Conservation (phyloP, 2,329 filamentous ascomycete genomes). For the Exserohilum rostratum region DNA sequence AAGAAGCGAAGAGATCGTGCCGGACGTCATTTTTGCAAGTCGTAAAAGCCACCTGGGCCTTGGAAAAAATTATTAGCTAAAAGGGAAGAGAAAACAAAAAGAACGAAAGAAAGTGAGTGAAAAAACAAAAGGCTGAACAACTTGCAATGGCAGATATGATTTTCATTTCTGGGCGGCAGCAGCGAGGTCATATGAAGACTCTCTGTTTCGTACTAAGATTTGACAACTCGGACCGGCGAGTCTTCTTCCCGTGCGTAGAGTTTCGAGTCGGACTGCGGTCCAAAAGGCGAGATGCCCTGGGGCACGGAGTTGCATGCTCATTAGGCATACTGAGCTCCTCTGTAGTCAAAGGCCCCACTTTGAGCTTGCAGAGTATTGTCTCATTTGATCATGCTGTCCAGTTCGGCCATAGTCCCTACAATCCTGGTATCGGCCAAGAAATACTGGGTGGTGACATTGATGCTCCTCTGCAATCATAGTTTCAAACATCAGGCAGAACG, state of each 20-base stretch:
- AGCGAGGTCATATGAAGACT: conserved; percentile 31
- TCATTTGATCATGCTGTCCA: conserved; percentile 18
- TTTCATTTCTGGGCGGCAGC: conserved; percentile 12
- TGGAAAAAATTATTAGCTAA: conserved; percentile 18
- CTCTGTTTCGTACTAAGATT: conserved; percentile 11
- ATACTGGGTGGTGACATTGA: conserved; percentile 26
- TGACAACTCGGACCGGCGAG: conserved; percentile 9
- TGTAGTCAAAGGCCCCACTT: background rate
- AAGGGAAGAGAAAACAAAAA: conserved; percentile 21
- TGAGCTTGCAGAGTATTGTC: background rate
- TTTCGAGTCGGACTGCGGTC: conserved; percentile 12
- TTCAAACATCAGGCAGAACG: conserved; percentile 33
- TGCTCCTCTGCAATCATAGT: conserved; percentile 32
- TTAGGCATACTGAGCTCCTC: conserved; percentile 15
- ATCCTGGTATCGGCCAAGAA: conserved; percentile 31
- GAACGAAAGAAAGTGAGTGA: conserved; percentile 19
- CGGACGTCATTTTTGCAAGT: conserved; percentile 42
- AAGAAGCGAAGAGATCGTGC: conserved; percentile 43
- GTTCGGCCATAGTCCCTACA: conserved; percentile 22
- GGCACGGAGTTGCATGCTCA: conserved; percentile 1
- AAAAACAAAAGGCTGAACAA: conserved; percentile 35
- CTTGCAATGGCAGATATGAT: conserved; percentile 35
- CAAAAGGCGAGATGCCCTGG: conserved; percentile 2
- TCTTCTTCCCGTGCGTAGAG: conserved; percentile 9
- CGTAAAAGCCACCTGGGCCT: conserved; percentile 43